Conservation (phyloP, 169 alveolate genomes). For the Eimeria maxima region DNA sequence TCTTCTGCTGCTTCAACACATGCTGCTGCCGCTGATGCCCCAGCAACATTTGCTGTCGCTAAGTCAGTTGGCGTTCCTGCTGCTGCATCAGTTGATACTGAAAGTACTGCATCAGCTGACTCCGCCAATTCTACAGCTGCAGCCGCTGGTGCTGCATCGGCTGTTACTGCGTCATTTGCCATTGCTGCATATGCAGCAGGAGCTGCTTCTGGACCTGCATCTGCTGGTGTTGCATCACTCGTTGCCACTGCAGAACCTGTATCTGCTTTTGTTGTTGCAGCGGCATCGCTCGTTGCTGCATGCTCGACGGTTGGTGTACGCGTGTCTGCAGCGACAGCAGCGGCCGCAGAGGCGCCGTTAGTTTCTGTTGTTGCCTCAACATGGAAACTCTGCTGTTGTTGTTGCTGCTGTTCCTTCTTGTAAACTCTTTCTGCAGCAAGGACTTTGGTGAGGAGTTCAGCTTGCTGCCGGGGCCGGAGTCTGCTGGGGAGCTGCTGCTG, state of each 20-base stretch:
- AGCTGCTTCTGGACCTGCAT: not conserved
- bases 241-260: no score
- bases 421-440: conserved; percentile 54
- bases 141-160: not conserved
- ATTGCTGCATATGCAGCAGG: not conserved
- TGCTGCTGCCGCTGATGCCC: conserved; percentile 4
- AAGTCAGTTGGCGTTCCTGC: not conserved
- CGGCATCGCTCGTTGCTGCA: no score
- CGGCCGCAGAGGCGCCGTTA: not conserved
- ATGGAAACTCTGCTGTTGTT: not conserved
- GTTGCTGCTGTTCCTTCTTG: conserved; percentile 31
- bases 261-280: no score
- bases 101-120: not conserved
- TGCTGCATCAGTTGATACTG: conserved; percentile 12
- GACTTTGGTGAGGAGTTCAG: conserved; percentile 6
- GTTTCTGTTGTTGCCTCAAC: not conserved
- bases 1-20: conserved; percentile 3
- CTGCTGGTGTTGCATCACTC: no score
- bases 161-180: not conserved
- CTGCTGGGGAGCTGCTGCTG: conserved; percentile 31
- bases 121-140: not conserved
- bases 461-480: conserved; percentile 34
- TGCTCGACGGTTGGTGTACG: no score
- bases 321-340: no score
- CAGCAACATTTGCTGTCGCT: not conserved